Percentiles rank a stretch among this genome's conserved stretches.
These are phyloP conservation scores for Pyropia yezoensis DNA, from an alignment of 23 red algal genomes.

Conservation along the genomic window DNA sequence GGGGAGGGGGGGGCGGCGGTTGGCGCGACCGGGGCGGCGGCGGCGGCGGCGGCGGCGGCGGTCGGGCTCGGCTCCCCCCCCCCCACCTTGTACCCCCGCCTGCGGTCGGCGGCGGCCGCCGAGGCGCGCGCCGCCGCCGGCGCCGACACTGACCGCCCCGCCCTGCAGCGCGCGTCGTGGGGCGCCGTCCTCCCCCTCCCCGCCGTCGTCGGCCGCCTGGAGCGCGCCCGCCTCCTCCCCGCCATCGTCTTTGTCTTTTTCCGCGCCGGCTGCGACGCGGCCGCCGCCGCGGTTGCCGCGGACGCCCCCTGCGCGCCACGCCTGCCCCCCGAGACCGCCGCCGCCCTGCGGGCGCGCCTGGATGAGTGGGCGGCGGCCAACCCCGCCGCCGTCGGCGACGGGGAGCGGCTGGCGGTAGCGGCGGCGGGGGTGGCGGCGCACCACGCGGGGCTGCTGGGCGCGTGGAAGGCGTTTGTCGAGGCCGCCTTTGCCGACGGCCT, in stretches of 20 bases:
- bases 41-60: no score
- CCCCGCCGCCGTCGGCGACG: slow-evolving; percentile 46
- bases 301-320: neutral
- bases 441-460: slow-evolving; percentile 87
- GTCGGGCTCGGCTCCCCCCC: no score
- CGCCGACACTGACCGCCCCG: no score
- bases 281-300: slow-evolving; percentile 30
- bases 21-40: no score
- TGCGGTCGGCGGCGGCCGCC: no score
- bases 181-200: slow-evolving; percentile 50
- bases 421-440: slow-evolving; percentile 78
- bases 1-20: no score
- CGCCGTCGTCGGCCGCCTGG: slow-evolving; percentile 50
- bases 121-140: no score
- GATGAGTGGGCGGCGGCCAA: slow-evolving; percentile 44
- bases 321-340: no score
- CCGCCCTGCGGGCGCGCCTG: slow-evolving; percentile 8
- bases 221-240: slow-evolving; percentile 56
- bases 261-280: slow-evolving; percentile 80
- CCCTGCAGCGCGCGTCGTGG: slow-evolving; percentile 3
- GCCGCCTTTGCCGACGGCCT: slow-evolving; percentile 85
- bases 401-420: slow-evolving; percentile 43
- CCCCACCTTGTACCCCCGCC: no score
- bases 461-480: slow-evolving; percentile 91
- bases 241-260: slow-evolving; percentile 96